Percentiles rank a stretch among this genome's conserved stretches.
These are phyloP conservation scores for Aspergillus awamori DNA, from an alignment of 2,329 filamentous ascomycete species.

Conservation along the genomic window DNA sequence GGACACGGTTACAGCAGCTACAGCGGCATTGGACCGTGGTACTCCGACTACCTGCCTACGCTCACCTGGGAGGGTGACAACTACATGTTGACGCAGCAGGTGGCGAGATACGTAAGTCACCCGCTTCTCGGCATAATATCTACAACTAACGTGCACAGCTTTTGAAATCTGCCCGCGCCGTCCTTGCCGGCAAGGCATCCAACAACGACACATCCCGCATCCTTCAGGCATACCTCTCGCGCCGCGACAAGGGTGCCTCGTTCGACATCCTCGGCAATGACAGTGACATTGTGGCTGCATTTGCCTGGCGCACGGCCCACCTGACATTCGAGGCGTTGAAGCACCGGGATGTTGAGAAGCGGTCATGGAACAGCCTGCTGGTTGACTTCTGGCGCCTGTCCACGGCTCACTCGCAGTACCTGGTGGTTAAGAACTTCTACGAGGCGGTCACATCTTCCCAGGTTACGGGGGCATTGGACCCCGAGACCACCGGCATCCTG, in stretches of 20 bases:
- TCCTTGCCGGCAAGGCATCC: constrained; percentile 65
- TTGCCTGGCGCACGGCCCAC: constrained; percentile 74
- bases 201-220: constrained; percentile 71
- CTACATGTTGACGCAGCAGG: constrained; percentile 81
- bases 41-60: constrained; percentile 74
- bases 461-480: constrained; percentile 58
- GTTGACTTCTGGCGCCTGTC: constrained; percentile 77
- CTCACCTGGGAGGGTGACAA: constrained; percentile 77
- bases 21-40: constrained; percentile 74
- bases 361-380: constrained; percentile 75
- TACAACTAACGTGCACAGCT: constrained; percentile 47
- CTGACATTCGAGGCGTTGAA: constrained; percentile 75
- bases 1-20: constrained; percentile 77
- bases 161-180: constrained; percentile 72
- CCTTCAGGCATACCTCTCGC: constrained; percentile 64
- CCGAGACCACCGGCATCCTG: constrained; percentile 60
- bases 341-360: constrained; percentile 74
- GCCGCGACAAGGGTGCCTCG: constrained; percentile 70
- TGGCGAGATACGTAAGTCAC: constrained; percentile 65
- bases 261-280: constrained; percentile 74
- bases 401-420: constrained; percentile 75
- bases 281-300: constrained; percentile 70
- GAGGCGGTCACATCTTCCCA: constrained; percentile 62
- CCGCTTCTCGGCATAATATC: background rate
- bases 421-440: constrained; percentile 81